Base-by-base conservation (phyloP, 148 eudicot species). In the Fallopia convolvulus region DNA sequence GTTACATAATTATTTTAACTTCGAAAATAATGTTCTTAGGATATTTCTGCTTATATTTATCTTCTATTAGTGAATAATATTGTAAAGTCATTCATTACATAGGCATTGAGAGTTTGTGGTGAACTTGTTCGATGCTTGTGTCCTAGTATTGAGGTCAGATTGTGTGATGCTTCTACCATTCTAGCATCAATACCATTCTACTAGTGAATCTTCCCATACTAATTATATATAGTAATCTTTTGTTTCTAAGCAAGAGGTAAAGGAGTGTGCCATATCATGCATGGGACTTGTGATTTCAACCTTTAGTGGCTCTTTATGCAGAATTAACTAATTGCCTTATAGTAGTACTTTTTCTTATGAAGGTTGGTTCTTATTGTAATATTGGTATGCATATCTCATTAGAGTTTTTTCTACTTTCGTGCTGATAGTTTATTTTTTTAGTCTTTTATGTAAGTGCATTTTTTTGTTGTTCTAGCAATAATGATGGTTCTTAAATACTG, bases 1-100 rank as follows among this genome's bases (percentile, higher is more conserved):
- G 60, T 18, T 63, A 30, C 5, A 26, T 2, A 30, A 63, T 26
- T 30, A 2, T 2, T 10, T 63, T 39, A 63, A 11, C n/a, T 55
- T 63, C 1, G 11, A 30, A 11, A 2, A 63, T 26, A 26, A 63
- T 74, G 39, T 79, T 72, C 32, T 73, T 82, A 96, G 99, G 94
- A 93, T 61, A 88, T 96, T 81, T 91, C 94, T 83, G 88, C 88
- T 74, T 90, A 98, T 81, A 86, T 96, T 74, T 96, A 76, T 93
- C 93, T 86, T 90, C 99, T 85, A 91, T 93, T 81, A 92, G 97
- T 75, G 99, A 96, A 82, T 90, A 98, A 46, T 96, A 96, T 83
- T 96, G 93, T 83, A 96, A 96, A 80, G 99, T 96, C 76, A 96
- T 94, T 96, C 76, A 96, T 94, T 58, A 91, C 99, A 39, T 98